A percentile compares a stretch with the other conserved stretches of the same genome.
Conservation (phyloP, 2,329 filamentous ascomycete species). For the Monosporascus sp. region DNA sequence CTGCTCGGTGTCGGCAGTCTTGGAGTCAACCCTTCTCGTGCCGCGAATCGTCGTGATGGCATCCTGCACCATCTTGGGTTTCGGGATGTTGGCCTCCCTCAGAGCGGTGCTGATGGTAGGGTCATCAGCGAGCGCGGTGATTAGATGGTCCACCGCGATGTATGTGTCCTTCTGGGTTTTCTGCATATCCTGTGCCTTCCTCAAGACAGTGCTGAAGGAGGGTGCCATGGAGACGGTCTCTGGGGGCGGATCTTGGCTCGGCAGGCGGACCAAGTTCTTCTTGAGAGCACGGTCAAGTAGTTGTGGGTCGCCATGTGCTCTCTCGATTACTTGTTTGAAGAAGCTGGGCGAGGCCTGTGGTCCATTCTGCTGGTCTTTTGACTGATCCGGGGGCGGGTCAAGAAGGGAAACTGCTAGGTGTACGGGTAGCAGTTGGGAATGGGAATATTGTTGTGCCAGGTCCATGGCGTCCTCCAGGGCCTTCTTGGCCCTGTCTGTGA, state of each 20-base stretch:
- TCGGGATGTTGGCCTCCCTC: slow-evolving; percentile 84
- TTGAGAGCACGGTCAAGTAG: slow-evolving; percentile 84
- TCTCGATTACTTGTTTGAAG: slow-evolving; percentile 90
- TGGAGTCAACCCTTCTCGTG: slow-evolving; percentile 89
- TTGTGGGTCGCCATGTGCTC: slow-evolving; percentile 88
- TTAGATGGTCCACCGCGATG: slow-evolving; percentile 92
- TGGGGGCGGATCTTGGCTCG: slow-evolving; percentile 90
- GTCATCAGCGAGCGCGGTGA: slow-evolving; percentile 79
- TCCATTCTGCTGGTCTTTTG: slow-evolving; percentile 77
- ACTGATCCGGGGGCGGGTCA: slow-evolving; percentile 68
- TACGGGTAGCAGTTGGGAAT: slow-evolving; percentile 84
- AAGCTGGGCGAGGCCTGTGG: slow-evolving; percentile 65
- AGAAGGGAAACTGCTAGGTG: slow-evolving; percentile 83
- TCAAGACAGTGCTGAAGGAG: slow-evolving; percentile 73
- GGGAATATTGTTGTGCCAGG: slow-evolving; percentile 82
- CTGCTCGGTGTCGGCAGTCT: slow-evolving; percentile 86
- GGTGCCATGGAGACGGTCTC: slow-evolving; percentile 81
- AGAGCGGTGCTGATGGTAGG: slow-evolving; percentile 65
- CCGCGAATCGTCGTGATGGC: slow-evolving; percentile 90
- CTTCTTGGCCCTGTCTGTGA: slow-evolving; percentile 89
- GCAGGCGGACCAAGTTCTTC: slow-evolving; percentile 83
- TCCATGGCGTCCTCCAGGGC: slow-evolving; percentile 83
- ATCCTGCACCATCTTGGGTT: slow-evolving; percentile 81
- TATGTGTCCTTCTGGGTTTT: slow-evolving; percentile 97
- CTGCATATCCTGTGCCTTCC: slow-evolving; percentile 81